Evolutionary conservation across 2,329 filamentous ascomycete genomes (phyloP).

Genomic region (Fusarium secorum): DNA sequence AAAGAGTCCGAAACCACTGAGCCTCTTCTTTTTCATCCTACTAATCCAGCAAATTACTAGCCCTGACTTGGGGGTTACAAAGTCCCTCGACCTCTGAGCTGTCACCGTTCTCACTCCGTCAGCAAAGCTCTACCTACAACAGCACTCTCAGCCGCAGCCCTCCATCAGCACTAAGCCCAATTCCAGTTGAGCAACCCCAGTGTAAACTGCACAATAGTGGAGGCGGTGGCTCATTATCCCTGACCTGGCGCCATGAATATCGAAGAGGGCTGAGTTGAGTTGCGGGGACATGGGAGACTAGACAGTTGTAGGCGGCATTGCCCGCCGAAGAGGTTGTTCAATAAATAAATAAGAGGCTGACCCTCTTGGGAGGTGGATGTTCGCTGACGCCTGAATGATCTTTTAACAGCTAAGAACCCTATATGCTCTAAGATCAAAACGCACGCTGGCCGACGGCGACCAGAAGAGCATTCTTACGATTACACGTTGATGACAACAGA

Average conservation of each 20-base stretch:
- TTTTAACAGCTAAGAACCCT: constrained; percentile 8
- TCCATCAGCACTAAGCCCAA: constrained; percentile 41
- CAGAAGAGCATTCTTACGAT: not conserved
- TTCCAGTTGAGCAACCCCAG: constrained; percentile 31
- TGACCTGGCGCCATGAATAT: constrained; percentile 33
- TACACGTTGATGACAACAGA: constrained; percentile 1
- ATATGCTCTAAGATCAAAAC: constrained; percentile 10
- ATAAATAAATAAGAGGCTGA: constrained; percentile 34
- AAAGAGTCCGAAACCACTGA: not conserved
- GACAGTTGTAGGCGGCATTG: constrained; percentile 11
- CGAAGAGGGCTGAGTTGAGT: constrained; percentile 37
- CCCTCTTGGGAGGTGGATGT: not conserved
- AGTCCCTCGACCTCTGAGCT: constrained; percentile 23
- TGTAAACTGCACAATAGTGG: constrained; percentile 25
- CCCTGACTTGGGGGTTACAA: not conserved
- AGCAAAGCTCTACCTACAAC: constrained; percentile 25
- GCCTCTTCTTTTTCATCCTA: not conserved
- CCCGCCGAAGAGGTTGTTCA: not conserved
- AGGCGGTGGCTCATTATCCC: constrained; percentile 40
- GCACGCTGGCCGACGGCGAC: constrained; percentile 23
- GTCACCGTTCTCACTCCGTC: constrained; percentile 19
- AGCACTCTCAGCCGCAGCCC: constrained; percentile 39
- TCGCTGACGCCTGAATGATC: constrained; percentile 5
- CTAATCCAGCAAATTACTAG: not conserved
- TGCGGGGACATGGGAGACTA: constrained; percentile 32